Base-by-base conservation (phyloP, 2,329 filamentous ascomycete species). In the Geosmithia putterillii region DNA sequence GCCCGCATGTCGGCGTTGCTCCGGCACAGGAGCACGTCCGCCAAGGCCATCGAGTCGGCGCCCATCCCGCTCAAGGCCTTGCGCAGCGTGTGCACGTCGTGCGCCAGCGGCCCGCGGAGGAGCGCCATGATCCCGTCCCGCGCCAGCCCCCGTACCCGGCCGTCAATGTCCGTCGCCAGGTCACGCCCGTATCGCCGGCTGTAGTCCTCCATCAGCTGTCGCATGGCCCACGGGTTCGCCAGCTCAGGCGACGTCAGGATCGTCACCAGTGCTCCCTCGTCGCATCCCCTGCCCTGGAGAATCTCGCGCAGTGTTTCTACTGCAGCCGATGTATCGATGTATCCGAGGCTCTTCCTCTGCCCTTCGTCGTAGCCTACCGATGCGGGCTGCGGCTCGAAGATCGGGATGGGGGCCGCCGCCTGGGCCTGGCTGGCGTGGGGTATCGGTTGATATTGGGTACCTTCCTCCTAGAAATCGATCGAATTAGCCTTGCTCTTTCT, bases 231-330 rank as follows among this genome's bases (percentile, higher is more conserved):
- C 0, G 59, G 58, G 23, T 57, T 56, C 2, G 47, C 42, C 23
- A 61, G 63, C 44, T 61, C 60, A 12, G 50, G 47, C 28, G 45
- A 52, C 0, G 58, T 49, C 9, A 63, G 48, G 7, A 60, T 46
- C 3, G 49, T 48, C 32, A 62, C 57, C 9, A 63, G 43, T 0
- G 56, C 50, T 2, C 48, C 43, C 42, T 63, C 55, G 18, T 62
- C 55, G 32, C 59, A 61, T 1, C 58, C 60, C 49, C 58, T 56
- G 7, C 57, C 58, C 45, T 59, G 58, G 60, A 63, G 61, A 1
- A 60, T 58, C 19, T 59, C 57, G 39, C 57, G 52, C 2, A 63
- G 42, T 1, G 46, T 38, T 45, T 62, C 56, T 1, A 51, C 52
- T 6, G 62, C 60, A 15, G 48, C 23, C 2, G 47, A 17, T 4